phyloP scores from a whole-genome alignment of 345 rosid species.

The Populus tremula region DNA sequence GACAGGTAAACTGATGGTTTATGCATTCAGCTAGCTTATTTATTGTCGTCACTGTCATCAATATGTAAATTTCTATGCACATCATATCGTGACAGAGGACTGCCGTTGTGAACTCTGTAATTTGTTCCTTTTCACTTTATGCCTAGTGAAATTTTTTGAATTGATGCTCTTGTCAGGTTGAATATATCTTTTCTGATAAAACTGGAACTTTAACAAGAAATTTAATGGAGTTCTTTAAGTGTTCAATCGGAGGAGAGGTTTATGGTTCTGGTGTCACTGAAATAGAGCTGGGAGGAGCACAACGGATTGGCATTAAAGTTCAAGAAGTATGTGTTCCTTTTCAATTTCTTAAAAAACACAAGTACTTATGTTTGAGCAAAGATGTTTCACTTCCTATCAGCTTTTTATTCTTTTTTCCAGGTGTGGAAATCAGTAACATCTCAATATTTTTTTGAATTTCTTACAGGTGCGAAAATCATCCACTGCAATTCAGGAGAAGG shows the following conservation, averaged over 20 bases:
- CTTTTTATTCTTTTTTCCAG: neutral
- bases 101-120: neutral
- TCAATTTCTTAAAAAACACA: neutral
- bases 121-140: neutral
- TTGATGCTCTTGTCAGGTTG: conserved; percentile 62
- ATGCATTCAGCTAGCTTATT: neutral
- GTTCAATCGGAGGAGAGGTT: conserved; percentile 92
- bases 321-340: conserved; percentile 53
- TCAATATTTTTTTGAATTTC: conserved; percentile 5
- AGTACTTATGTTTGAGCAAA: neutral
- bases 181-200: conserved; percentile 96
- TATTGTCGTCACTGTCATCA: neutral
- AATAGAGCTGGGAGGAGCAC: conserved; percentile 77
- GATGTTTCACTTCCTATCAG: neutral
- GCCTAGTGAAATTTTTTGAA: conserved; percentile 3
- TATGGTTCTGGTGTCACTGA: conserved; percentile 96
- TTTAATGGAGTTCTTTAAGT: conserved; percentile 98
- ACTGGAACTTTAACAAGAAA: conserved; percentile 99
- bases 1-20: conserved; percentile 63
- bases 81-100: neutral
- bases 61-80: neutral
- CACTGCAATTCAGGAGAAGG: conserved; percentile 61
- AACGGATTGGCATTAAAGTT: conserved; percentile 63
- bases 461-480: conserved; percentile 50
- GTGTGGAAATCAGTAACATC: neutral